Conservation (phyloP, 208 protist species). For the Acanthamoeba royreba region DNA sequence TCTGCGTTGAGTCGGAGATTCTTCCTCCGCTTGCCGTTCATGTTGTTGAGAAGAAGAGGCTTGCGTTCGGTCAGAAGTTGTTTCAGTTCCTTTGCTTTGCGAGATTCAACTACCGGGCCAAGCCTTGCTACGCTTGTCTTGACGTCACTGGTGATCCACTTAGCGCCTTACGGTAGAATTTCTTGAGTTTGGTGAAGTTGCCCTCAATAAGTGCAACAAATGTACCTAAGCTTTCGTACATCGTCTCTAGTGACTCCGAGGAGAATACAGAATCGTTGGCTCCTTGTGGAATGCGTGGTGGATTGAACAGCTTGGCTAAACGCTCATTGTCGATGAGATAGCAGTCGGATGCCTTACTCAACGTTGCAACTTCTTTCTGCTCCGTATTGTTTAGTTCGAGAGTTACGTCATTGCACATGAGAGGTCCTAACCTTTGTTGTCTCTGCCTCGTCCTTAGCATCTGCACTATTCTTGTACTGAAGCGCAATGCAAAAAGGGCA, state of each 20-base stretch:
- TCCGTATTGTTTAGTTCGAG: too few relatives aligned
- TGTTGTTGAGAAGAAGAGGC: constrained; percentile 1
- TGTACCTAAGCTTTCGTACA: neutral
- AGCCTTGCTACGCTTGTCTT: neutral
- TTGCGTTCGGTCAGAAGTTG: neutral
- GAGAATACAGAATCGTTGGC: neutral
- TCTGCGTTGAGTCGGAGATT: neutral
- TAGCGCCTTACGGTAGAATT: neutral
- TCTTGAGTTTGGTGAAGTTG: neutral
- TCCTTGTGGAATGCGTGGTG: neutral
- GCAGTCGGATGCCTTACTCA: neutral
- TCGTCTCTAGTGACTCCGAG: neutral
- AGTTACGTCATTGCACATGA: too few relatives aligned
- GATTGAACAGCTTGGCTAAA: neutral
- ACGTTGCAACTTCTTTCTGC: neutral
- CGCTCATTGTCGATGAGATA: constrained; percentile 15
- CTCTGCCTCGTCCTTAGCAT: neutral
- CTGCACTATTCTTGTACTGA: neutral
- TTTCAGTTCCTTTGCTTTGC: neutral
- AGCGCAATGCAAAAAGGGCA: neutral
- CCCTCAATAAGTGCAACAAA: neutral
- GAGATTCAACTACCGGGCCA: neutral
- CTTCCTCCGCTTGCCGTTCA: neutral
- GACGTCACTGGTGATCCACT: constrained; percentile 1
- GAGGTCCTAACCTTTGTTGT: too few relatives aligned